Conservation (phyloP, 2,329 filamentous ascomycete genomes). For the Pestalotiopsis sp. region DNA sequence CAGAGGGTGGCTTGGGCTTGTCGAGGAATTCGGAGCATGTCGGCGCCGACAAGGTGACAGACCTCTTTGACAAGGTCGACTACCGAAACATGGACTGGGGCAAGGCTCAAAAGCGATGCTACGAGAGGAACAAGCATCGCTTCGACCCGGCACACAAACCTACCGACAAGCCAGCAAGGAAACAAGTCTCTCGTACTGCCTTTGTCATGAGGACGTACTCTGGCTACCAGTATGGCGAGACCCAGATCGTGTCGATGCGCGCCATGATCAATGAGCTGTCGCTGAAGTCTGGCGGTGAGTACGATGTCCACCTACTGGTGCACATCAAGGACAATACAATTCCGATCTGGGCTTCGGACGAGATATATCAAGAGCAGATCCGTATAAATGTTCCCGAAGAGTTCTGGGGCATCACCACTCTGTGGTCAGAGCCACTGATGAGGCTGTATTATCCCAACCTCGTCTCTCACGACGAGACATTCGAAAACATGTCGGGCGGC, state of each 20-base stretch:
- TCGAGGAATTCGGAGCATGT: slow-evolving; percentile 61
- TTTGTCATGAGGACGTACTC: slow-evolving; percentile 70
- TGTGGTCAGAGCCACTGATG: slow-evolving; percentile 73
- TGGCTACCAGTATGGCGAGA: slow-evolving; percentile 64
- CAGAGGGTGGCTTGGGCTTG: slow-evolving; percentile 64
- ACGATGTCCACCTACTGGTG: slow-evolving; percentile 57
- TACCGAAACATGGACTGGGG: slow-evolving; percentile 39
- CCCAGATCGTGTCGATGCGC: slow-evolving; percentile 68
- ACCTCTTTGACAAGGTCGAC: slow-evolving; percentile 37
- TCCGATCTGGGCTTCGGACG: slow-evolving; percentile 32
- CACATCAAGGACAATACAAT: slow-evolving; percentile 49
- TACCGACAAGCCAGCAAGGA: slow-evolving; percentile 20
- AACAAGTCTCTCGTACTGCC: slow-evolving; percentile 50
- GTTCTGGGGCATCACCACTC: slow-evolving; percentile 67
- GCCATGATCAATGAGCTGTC: slow-evolving; percentile 68
- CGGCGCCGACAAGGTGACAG: slow-evolving; percentile 56
- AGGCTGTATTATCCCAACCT: slow-evolving; percentile 62
- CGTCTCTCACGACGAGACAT: slow-evolving; percentile 56
- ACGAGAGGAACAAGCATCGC: slow-evolving; percentile 54
- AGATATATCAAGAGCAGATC: slow-evolving; percentile 53
- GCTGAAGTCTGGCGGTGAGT: slow-evolving; percentile 67
- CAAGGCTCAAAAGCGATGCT: slow-evolving; percentile 34
- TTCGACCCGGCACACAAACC: slow-evolving; percentile 34
- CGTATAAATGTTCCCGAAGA: slow-evolving; percentile 61
- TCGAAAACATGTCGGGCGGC: slow-evolving; percentile 43